Base-by-base conservation (phyloP, 1,284 basidiomycete genomes). In the Porodaedalea pini region DNA sequence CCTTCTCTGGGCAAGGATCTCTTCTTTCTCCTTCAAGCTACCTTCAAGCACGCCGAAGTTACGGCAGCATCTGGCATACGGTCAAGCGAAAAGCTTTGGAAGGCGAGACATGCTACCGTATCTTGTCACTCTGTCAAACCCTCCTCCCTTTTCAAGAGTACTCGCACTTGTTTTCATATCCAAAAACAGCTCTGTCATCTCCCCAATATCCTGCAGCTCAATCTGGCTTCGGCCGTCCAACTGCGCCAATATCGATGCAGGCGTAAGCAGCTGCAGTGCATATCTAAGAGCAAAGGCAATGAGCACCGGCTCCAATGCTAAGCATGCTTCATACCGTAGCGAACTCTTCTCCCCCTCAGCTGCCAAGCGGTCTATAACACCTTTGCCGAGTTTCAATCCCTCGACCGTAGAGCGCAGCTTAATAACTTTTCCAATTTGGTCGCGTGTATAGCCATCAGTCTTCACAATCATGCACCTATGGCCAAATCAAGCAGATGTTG, bases 161-260 rank as follows among this genome's bases (percentile, higher is more conserved):
- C 71, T 70, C 8, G 88, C 87, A 61, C 83, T 86, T 0, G 86
- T 86, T 69, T 94, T 95, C 5, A 94, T 93, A 70, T 98, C 95
- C 64, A 98, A 77, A 79, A 99, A 99, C 23, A 99, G 78, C 69
- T 94, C 91, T 59, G 87, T 88, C 85, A 94, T 90, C 77, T 98
- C 94, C 21, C 79, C 78, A 51, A 99, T 85, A 69, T 99, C 96
- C 61, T 95, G 89, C 8, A 87, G 73, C 56, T 85, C 81, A 56
- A 99, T 92, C 66, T 94, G 88, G 21, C 75, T 78, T 58, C 92
- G 84, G 2, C 94, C 94, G 0, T 81, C 79, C 13, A 94, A 73
- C 47, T 79, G 77, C 3, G 93, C 85, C 1, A 98, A 79, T 64
- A 98, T 97, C 17, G 89, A 88, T 1, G 93, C 92, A 0, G 96